phyloP scores from a whole-genome alignment of 257 asterid genomes.

The Anisodus tanguticus region DNA sequence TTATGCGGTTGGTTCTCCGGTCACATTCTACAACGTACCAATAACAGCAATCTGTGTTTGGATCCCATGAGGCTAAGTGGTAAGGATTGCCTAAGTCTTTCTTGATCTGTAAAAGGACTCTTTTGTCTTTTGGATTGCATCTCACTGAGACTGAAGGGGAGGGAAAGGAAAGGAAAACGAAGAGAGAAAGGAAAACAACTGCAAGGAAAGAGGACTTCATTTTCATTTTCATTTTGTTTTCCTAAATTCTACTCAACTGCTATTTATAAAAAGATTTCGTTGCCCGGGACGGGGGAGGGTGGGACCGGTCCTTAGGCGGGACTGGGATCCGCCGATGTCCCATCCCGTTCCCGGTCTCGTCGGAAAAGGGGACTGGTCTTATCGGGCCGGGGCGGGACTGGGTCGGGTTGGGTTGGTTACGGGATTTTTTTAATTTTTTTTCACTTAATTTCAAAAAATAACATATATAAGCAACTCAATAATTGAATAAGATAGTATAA shows the following conservation, averaged over 20 bases:
- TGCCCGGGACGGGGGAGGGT: too few species aligned
- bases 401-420: too few species aligned
- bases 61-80: constrained; percentile 56
- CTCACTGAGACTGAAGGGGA: constrained; percentile 30
- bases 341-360: too few species aligned
- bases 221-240: not conserved
- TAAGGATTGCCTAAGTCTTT: constrained; percentile 54
- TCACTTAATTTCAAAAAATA: too few species aligned
- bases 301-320: too few species aligned
- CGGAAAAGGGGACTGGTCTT: too few species aligned
- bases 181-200: constrained; percentile 20
- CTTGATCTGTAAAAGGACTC: constrained; percentile 58
- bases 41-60: constrained; percentile 58
- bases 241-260: not conserved
- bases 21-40: constrained; percentile 56
- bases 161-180: constrained; percentile 29
- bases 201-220: not conserved
- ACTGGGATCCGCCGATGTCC: too few species aligned
- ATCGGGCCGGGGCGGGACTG: too few species aligned
- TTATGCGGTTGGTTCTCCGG: constrained; percentile 51
- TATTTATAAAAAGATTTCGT: not conserved
- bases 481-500: too few species aligned
- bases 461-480: too few species aligned
- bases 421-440: too few species aligned
- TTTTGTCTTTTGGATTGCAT: constrained; percentile 67